A percentile compares a stretch with the other conserved stretches of the same genome.
These are phyloP conservation scores for Kodamaea alishanica DNA, from an alignment of 1,139 yeast genomes.

Conservation along the genomic window DNA sequence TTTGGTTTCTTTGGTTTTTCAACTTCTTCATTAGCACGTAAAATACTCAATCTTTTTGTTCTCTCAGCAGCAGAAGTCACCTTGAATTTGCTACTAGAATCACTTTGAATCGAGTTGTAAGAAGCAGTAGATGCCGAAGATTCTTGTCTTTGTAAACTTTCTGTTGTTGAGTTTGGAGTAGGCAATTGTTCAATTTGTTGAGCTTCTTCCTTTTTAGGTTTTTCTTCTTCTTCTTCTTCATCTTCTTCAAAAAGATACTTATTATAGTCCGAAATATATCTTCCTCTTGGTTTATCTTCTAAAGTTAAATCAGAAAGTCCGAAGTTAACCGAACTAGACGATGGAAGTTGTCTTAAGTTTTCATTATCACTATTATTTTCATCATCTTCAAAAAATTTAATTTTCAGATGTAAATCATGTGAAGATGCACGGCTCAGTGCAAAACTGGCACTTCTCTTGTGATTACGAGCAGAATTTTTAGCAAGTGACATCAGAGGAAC, in stretches of 20 bases:
- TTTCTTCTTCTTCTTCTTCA: constrained; percentile 14
- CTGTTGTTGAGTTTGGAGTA: constrained; percentile 16
- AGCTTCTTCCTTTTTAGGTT: not conserved
- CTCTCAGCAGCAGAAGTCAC: constrained; percentile 26
- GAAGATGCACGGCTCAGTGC: constrained; percentile 19
- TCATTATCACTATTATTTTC: constrained; percentile 4
- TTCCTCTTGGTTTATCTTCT: constrained; percentile 13
- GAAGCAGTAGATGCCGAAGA: constrained; percentile 31
- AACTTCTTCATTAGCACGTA: constrained; percentile 7
- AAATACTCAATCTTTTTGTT: constrained; percentile 13
- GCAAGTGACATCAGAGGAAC: constrained; percentile 26
- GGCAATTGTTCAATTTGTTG: constrained; percentile 15
- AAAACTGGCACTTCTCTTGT: constrained; percentile 5
- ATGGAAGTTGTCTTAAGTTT: not conserved
- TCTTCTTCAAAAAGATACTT: constrained; percentile 31
- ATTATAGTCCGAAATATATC: constrained; percentile 36
- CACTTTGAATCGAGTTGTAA: constrained; percentile 38
- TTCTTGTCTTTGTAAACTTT: constrained; percentile 20
- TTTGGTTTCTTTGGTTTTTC: constrained; percentile 2
- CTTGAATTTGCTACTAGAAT: constrained; percentile 32
- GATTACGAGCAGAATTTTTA: constrained; percentile 2
- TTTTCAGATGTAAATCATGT: constrained; percentile 23
- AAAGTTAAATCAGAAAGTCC: constrained; percentile 17
- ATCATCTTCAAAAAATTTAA: not conserved
- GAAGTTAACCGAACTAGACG: constrained; percentile 11